Base-by-base conservation (phyloP, 139 green algal genomes). In the Haematococcus sp. region DNA sequence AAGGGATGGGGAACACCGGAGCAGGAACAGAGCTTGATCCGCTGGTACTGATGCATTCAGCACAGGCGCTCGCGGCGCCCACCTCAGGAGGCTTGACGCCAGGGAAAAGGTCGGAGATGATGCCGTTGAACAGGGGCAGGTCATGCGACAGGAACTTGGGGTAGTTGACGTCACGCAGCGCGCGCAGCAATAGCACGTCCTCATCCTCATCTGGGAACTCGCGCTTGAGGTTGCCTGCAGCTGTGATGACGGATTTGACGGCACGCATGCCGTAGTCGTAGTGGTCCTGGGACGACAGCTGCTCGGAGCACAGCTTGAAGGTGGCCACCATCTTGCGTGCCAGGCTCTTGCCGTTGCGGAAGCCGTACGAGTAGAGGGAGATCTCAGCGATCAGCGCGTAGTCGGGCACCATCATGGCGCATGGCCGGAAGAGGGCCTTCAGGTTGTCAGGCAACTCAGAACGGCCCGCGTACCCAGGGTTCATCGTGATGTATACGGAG, bases 251-350 rank as follows among this genome's bases (percentile, higher is more conserved):
- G 16, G 75, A 85, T 80, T 93, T 94, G 23, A 94, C 90, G 3
- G 90, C 90, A 28, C 90, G 82, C 90, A 94, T 94, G 84, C 90
- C 88, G 64, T 93, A 93, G 85, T 93, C 88, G 71, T 94, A 94
- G 81, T 94, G 90, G 67, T 94, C 88, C 71, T 94, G 79, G 77
- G 70, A 82, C 25, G 83, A 91, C 51, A 94, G 87, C 88, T 94
- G 90, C 82, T 94, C 90, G 5, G 84, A 91, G 87, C 90, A 94
- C n/a, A 94, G 88, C 78, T 91, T 91, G 87, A 93, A 94, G 11
- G 90, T 93, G 32, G 90, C 87, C 60, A 94, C 90, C 88, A 94
- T 94, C 81, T 94, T 94, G 55, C 84, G 73, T 20, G 90, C 87
- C 51, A 93, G 82, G 15, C 77, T 71, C 70, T 74, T 80, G 56